phyloP scores from a whole-genome alignment of 345 rosid species.

The Eucalyptus erythrocorys region DNA sequence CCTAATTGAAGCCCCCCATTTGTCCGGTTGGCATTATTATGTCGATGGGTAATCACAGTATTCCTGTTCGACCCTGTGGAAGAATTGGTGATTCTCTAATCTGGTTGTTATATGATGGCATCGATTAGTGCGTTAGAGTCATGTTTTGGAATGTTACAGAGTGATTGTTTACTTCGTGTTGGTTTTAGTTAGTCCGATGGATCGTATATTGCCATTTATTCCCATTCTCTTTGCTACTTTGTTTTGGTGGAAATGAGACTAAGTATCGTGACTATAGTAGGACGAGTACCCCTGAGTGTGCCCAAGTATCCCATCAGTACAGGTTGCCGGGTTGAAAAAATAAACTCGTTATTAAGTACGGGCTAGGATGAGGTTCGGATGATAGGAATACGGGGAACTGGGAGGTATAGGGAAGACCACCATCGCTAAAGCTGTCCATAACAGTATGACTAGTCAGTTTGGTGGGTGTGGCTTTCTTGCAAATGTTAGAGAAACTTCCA shows the following conservation, averaged over 20 bases:
- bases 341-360: not conserved
- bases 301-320: not conserved
- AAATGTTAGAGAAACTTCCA: constrained; percentile 15
- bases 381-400: not conserved
- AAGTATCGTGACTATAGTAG: not conserved
- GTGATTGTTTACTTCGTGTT: not conserved
- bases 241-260: not conserved
- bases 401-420: constrained; percentile 4
- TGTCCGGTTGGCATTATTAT: not conserved
- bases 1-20: not conserved
- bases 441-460: constrained; percentile 1
- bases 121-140: not conserved
- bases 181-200: not conserved
- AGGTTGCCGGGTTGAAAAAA: not conserved
- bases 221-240: not conserved
- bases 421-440: constrained; percentile 13
- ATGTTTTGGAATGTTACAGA: not conserved
- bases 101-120: not conserved
- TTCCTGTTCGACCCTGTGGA: not conserved
- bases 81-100: not conserved
- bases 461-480: constrained; percentile 12
- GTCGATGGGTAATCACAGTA: not conserved
- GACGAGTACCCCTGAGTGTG: not conserved
- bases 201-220: not conserved
- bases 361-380: not conserved